Percentiles rank a stretch among this genome's conserved stretches.
Evolutionary conservation across 192 early-diverging fungal species (phyloP).

Genomic region (Dimargaris verticillata): DNA sequence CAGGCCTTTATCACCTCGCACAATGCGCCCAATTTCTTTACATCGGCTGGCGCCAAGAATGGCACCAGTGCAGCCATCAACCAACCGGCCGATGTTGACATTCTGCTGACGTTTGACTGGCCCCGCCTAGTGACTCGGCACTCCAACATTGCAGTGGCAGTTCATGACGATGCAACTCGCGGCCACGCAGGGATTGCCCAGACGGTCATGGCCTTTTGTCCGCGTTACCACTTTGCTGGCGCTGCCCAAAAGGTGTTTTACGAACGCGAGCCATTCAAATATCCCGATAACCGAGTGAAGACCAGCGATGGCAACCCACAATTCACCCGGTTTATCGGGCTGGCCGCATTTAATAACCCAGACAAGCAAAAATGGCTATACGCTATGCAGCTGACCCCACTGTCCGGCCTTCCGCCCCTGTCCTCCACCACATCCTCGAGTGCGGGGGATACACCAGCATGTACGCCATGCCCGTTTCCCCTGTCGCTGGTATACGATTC

Average conservation of each 20-base stretch:
- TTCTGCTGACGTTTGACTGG: constrained; percentile 76
- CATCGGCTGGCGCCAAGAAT: constrained; percentile 7
- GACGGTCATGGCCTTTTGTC: constrained; percentile 33
- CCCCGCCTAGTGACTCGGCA: constrained; percentile 30
- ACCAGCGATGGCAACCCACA: constrained; percentile 13
- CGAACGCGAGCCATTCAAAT: constrained; percentile 68
- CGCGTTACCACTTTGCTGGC: constrained; percentile 77
- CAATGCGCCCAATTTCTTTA: constrained; percentile 12
- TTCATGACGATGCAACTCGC: constrained; percentile 12
- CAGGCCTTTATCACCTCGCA: constrained; percentile 14
- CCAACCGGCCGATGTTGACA: constrained; percentile 39
- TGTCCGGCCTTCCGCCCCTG: constrained; percentile 26
- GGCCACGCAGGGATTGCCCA: constrained; percentile 23
- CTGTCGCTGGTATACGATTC: constrained; percentile 14
- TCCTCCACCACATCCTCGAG: constrained; percentile 9
- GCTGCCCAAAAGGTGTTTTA: constrained; percentile 46
- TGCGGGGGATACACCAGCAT: constrained; percentile 28
- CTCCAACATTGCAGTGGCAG: constrained; percentile 10
- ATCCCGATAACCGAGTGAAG: constrained; percentile 16
- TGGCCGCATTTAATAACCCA: constrained; percentile 46
- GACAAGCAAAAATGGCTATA: constrained; percentile 81
- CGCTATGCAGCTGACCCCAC: constrained; percentile 67
- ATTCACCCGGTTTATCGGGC: constrained; percentile 67
- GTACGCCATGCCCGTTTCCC: constrained; percentile 34
- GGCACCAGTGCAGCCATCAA: constrained; percentile 21